Conservation (phyloP, 306 rosid genomes). For the Vachellia collinsii region DNA sequence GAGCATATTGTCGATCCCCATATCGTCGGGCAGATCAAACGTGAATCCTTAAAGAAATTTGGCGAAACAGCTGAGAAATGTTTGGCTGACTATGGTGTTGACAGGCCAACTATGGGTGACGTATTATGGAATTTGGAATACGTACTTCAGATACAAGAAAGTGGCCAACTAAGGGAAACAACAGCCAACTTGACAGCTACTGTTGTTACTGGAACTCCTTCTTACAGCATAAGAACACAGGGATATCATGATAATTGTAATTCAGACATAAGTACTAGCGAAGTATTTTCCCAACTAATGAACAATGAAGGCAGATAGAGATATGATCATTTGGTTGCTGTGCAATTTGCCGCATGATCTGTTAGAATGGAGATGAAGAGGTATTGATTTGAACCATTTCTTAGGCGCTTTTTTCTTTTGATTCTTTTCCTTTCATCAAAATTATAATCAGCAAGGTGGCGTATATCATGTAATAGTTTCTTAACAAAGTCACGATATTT, state of each 20-base stretch:
- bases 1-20: slow-evolving; percentile 71
- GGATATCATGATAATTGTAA: slow-evolving; percentile 47
- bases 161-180: slow-evolving; percentile 45
- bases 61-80: slow-evolving; percentile 99
- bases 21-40: slow-evolving; percentile 69
- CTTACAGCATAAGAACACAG: slow-evolving; percentile 41
- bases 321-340: slow-evolving; percentile 28
- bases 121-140: slow-evolving; percentile 93
- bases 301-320: slow-evolving; percentile 87
- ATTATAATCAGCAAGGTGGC: background rate
- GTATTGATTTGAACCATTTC: slow-evolving; percentile 25
- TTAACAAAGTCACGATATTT: slow-evolving; percentile 21
- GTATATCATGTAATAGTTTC: slow-evolving; percentile 26
- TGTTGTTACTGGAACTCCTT: slow-evolving; percentile 39
- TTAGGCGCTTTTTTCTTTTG: background rate
- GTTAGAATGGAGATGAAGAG: slow-evolving; percentile 29
- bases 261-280: slow-evolving; percentile 66
- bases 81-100: slow-evolving; percentile 90
- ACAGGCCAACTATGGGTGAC: slow-evolving; percentile 98
- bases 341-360: slow-evolving; percentile 8
- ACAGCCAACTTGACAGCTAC: slow-evolving; percentile 34
- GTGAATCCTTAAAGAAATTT: slow-evolving; percentile 70
- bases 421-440: slow-evolving; percentile 25
- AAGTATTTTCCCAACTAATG: slow-evolving; percentile 89
- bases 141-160: slow-evolving; percentile 91